Conservation (phyloP, 441 rosid genomes). For the Erodium trifolium region DNA sequence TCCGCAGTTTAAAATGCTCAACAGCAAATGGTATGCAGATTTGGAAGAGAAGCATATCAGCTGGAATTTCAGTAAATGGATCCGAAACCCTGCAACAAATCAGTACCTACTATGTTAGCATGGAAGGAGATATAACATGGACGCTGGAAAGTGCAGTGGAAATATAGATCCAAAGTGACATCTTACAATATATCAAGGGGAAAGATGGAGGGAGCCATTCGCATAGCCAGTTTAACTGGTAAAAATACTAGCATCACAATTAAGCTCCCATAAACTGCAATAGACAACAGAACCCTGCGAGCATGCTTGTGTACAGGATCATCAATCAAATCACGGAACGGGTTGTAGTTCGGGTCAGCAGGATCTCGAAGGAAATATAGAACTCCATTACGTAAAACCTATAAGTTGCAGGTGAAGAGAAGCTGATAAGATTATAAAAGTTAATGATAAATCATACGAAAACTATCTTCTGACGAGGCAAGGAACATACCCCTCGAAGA, state of each 20-base stretch:
- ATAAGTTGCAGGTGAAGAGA: conserved; percentile 17
- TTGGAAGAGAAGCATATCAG: conserved; percentile 94
- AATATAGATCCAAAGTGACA: conserved; percentile 9
- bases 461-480: background rate
- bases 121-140: background rate
- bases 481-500: conserved; percentile 87
- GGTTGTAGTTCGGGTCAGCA: conserved; percentile 92
- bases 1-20: conserved; percentile 85
- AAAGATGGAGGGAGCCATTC: conserved; percentile 78
- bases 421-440: conserved; percentile 14
- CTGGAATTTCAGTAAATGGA: conserved; percentile 96
- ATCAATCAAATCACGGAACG: conserved; percentile 93
- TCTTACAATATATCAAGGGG: conserved; percentile 94
- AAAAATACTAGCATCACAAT: conserved; percentile 95
- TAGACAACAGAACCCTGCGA: conserved; percentile 79
- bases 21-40: conserved; percentile 93
- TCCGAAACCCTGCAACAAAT: conserved; percentile 75
- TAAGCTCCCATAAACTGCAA: conserved; percentile 92
- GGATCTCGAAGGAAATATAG: conserved; percentile 88
- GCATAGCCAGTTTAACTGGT: conserved; percentile 93
- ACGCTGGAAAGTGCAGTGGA: background rate
- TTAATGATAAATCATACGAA: conserved; percentile 9
- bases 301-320: conserved; percentile 98
- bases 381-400: conserved; percentile 93
- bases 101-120: conserved; percentile 16